Base-by-base conservation (phyloP, 805 yeast species). In the Monosporozyma unispora region DNA sequence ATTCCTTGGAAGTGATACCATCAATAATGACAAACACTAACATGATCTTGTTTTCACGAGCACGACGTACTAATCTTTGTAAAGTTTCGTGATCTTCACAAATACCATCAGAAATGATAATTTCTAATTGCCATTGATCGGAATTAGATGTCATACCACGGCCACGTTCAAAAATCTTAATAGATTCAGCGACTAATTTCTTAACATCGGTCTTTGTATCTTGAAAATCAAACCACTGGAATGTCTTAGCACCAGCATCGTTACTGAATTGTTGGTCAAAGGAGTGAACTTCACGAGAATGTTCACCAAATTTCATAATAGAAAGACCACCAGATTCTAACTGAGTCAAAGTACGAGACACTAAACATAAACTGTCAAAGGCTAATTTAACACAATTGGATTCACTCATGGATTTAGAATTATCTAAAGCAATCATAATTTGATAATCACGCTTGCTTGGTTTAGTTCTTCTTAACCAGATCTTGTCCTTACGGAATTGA, bases 381-480 rank as follows among this genome's bases (percentile, higher is more conserved):
- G 99, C 98, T 51, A 93, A 74, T 56, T 87, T 88, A 16, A 88
- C 91, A 35, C 95, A 82, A 56, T 84, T 81, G 22, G 96, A 84
- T 66, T 91, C 98, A 50, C 90, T 81, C 99, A 93, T 93, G 1
- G 98, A 91, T 66, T 87, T 89, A 28, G 99, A 93, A 64, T 93
- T 96, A 71, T 93, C 99, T 45, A 93, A 85, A 0, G 99, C 90
- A 56, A 93, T 85, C 96, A 95, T 87, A 54, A 93, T 87, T 71
- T 93, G 99, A 67, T 93, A 93, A 64, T 90, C 93, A 61, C 99
- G 82, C 72, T 93, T 93, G 57, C 95, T 86, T 50, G 99, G 99
- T 64, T 93, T 91, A 6, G 97, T 89, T 68, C 99, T 80, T 64
- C 96, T 80, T 70, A 93, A 77, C 99, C 99, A 93, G 51, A 93